A percentile compares a stretch with the other conserved stretches of the same genome.
Conservation (phyloP, 352 stramenopile species). For the Phytophthora pisi region DNA sequence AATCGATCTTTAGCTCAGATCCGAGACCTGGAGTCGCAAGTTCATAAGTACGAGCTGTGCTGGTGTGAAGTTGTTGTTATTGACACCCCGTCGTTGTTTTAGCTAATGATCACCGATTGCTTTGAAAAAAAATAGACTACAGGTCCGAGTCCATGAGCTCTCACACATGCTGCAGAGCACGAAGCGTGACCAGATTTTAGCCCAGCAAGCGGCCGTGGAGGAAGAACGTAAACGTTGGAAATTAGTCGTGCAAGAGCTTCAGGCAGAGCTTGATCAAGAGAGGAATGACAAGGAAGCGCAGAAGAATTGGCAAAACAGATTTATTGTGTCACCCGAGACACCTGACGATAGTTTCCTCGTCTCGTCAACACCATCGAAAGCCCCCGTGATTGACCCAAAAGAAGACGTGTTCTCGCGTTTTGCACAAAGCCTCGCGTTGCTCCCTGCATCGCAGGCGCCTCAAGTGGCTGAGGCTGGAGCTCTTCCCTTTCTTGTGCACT, state of each 20-base stretch:
- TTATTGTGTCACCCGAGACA: constrained; percentile 21
- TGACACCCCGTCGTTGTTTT: neutral
- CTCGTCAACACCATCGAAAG: constrained; percentile 6
- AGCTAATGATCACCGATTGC: neutral
- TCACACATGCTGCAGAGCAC: constrained; percentile 58
- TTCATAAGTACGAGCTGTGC: constrained; percentile 61
- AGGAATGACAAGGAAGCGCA: constrained; percentile 77
- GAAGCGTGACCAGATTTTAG: constrained; percentile 68
- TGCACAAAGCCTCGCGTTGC: constrained; percentile 69
- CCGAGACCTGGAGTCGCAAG: constrained; percentile 65
- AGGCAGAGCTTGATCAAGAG: constrained; percentile 60
- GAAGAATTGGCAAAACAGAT: constrained; percentile 61
- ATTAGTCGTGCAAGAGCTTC: constrained; percentile 39
- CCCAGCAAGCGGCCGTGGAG: constrained; percentile 54
- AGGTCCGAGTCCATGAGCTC: constrained; percentile 60
- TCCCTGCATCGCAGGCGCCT: constrained; percentile 50
- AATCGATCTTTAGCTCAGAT: constrained; percentile 66
- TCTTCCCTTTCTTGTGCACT: constrained; percentile 67
- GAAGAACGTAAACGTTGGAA: constrained; percentile 55
- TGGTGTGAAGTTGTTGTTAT: neutral
- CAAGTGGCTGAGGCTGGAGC: constrained; percentile 57
- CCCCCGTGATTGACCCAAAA: constrained; percentile 30
- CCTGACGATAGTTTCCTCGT: constrained; percentile 7
- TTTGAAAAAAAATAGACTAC: constrained; percentile 40
- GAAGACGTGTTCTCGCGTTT: constrained; percentile 76